Evolutionary conservation across 139 green algal species (phyloP), one percentile per base, ranked within the genome.

Genomic region (Bryopsis sp.): DNA sequence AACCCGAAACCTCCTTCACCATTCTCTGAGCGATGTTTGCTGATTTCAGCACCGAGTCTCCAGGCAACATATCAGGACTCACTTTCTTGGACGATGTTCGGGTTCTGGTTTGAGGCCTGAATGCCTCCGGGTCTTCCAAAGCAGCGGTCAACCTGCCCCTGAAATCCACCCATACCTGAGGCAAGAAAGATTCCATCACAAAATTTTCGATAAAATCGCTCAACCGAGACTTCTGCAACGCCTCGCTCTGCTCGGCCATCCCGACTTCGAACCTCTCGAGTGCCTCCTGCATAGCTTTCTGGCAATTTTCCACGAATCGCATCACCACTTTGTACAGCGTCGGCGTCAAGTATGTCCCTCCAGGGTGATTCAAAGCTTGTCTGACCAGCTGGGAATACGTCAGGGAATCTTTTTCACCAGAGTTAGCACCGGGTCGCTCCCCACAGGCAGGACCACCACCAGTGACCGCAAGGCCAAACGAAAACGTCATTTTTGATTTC

Each of bases 121-220:
- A 61, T 33, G 48, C 48, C 19, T 61, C 48, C 33, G 8, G 48
- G 22, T 61, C 48, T 61, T 61, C 48, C 48, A 61, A 36, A 8
- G 48, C 8, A 7, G 48, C 48, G 29, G 48, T 61, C 11, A 61
- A 22, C 11, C 48, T 22, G 5, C 48, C 48, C 33, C 48, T 15
- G 19, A 61, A 61, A 61, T 61, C 48, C 11, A 61, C 48, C 48
- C 48, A 61, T 8, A 61, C 48, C 43, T 61, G 48, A 34, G 48
- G 48, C 22, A 61, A 26, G 48, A 61, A 61, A 8, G 48, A 36
- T 28, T 61, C 48, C 48, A 61, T 61, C 5, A 61, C 33, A 26
- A 61, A 61, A 31, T 61, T 61, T 26, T 61, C 48, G 24, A 61
- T 22, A 31, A 61, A 61, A 5, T 22, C 11, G 5, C 33, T 61